These are phyloP conservation scores for Colletotrichum musicola DNA, from an alignment of 2,329 filamentous ascomycete species.

Conservation along the genomic window DNA sequence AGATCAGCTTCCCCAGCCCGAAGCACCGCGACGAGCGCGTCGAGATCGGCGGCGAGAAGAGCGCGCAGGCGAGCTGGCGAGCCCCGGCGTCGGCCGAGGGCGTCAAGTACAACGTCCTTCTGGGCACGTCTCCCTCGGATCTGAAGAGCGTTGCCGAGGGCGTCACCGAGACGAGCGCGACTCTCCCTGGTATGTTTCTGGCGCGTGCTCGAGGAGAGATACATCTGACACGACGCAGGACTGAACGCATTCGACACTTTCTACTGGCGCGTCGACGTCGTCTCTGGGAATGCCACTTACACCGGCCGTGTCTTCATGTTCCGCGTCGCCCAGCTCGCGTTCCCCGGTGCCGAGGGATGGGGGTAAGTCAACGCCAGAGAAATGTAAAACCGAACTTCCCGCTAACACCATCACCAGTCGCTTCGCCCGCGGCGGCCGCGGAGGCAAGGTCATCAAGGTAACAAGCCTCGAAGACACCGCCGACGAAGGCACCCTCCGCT, in stretches of 20 bases:
- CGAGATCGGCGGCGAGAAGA: conserved; percentile 36
- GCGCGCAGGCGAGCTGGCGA: conserved; percentile 42
- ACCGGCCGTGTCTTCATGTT: conserved; percentile 47
- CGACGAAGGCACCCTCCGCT: conserved; percentile 49
- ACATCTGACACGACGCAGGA: conserved; percentile 10
- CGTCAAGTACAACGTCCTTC: conserved; percentile 45
- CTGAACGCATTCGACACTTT: conserved; percentile 44
- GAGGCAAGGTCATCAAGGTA: conserved; percentile 52
- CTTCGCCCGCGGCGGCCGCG: conserved; percentile 50
- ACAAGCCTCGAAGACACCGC: conserved; percentile 50
- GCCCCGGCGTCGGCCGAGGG: conserved; percentile 37
- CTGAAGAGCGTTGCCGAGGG: conserved; percentile 40
- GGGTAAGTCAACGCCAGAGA: too few species aligned
- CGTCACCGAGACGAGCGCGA: conserved; percentile 23
- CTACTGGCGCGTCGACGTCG: conserved; percentile 49
- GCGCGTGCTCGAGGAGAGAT: accelerated
- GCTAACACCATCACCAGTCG: conserved; percentile 40
- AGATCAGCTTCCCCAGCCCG: conserved; percentile 46
- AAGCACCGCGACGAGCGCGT: conserved; percentile 47
- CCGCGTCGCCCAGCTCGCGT: conserved; percentile 49
- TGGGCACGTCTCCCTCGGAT: conserved; percentile 39
- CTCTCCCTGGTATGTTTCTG: conserved; percentile 21
- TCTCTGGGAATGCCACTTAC: conserved; percentile 38
- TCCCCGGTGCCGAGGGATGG: conserved; percentile 53
- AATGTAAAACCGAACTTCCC: too few species aligned